Evolutionary conservation across 2,329 filamentous ascomycete genomes (phyloP), one percentile per base, ranked within the genome.

Genomic region (Penicillium sp.): DNA sequence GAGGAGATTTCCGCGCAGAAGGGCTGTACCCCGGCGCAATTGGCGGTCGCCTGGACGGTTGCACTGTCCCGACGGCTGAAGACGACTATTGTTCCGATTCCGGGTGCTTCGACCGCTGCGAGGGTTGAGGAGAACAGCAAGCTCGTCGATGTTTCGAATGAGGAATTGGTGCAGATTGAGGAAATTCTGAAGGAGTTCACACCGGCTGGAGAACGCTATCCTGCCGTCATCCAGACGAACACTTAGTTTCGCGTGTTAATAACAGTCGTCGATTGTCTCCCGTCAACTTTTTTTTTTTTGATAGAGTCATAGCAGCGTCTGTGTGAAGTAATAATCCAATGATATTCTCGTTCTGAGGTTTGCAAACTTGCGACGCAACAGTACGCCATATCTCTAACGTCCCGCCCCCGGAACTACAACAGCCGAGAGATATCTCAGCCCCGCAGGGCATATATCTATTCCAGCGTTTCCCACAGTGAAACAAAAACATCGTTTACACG

Each of bases 21-120:
- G 76, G 82, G 83, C 0, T 85, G 82, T 71, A 90, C 86, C 0
- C 71, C 85, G 2, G 83, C 83, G 2, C 90, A 92, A 76, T 78
- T 92, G 41, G 89, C 89, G 11, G 78, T 92, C 60, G 84, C 82
- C 56, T 93, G 90, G 89, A 75, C 87, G 1, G 69, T 81, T 47
- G 75, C 81, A 1, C 76, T 87, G 49, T 83, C 81, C 46, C 77
- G 76, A 56, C 79, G 78, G 41, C 80, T 83, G 6, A 86, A 84
- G 45, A 82, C 84, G 23, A 74, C 70, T 17, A 56, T 75, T 35
- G 64, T 79, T 3, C 72, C 74, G 0, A 70, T 78, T 46, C 66
- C 71, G 2, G 75, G 75, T 3, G 72, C 73, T 2, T 70, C 64
- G 8, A 69, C 64, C 3, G 67, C 58, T 26, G 66, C 64, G 26